A percentile compares a stretch with the other conserved stretches of the same genome.
Conservation (phyloP, 208 protist species). For the Wallacemonas rigidus region DNA sequence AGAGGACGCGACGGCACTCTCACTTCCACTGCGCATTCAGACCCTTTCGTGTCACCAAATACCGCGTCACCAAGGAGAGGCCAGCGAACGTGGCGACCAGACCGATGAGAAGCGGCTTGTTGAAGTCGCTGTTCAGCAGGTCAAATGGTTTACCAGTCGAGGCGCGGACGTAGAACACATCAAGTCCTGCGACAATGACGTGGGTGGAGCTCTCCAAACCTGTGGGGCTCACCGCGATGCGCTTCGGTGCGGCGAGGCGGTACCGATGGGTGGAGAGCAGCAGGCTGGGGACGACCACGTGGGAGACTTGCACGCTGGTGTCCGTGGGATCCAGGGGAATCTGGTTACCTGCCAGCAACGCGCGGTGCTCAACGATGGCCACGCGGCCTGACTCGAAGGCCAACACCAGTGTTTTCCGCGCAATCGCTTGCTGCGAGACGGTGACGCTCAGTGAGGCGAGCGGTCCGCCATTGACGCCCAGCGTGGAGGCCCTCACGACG, state of each 20-base stretch:
- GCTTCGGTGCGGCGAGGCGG: constrained; percentile 55
- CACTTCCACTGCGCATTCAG: constrained; percentile 77
- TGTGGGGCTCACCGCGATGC: constrained; percentile 71
- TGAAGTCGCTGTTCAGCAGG: constrained; percentile 92
- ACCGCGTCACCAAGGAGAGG: constrained; percentile 60
- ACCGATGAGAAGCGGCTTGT: constrained; percentile 79
- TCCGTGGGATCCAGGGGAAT: constrained; percentile 44
- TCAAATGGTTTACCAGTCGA: constrained; percentile 91
- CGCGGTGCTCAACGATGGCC: constrained; percentile 65
- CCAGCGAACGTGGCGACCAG: constrained; percentile 63
- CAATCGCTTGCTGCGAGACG: constrained; percentile 76
- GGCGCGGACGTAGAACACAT: constrained; percentile 90
- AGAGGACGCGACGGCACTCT: background rate
- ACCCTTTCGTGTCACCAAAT: constrained; percentile 73
- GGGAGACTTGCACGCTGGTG: constrained; percentile 49
- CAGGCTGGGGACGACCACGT: constrained; percentile 69
- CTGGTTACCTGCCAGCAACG: constrained; percentile 68
- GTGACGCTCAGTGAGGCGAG: constrained; percentile 73
- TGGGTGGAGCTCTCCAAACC: constrained; percentile 87
- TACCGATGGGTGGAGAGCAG: constrained; percentile 68
- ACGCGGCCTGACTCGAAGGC: constrained; percentile 80
- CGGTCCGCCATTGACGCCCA: constrained; percentile 68
- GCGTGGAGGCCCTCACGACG: constrained; percentile 57
- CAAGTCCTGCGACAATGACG: constrained; percentile 80
- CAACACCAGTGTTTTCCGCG: constrained; percentile 80